These are phyloP conservation scores for Trichoderma gracile DNA, from an alignment of 2,329 filamentous ascomycete genomes.

Conservation along the genomic window DNA sequence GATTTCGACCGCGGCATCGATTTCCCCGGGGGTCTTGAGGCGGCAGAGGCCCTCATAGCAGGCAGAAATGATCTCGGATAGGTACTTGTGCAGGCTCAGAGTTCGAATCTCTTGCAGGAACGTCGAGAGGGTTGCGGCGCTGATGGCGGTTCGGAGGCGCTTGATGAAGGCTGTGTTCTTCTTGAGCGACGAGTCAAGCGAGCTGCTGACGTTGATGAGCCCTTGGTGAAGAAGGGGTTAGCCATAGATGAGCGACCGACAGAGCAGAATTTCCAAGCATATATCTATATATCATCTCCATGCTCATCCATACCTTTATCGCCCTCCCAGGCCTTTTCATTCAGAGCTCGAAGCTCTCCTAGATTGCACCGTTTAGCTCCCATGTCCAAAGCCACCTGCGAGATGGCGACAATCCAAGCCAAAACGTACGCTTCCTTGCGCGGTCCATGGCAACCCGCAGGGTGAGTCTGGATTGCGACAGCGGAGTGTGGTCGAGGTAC, in stretches of 20 bases:
- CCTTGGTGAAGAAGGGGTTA: constrained; percentile 50
- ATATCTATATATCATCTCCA: not conserved
- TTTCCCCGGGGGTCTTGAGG: constrained; percentile 87
- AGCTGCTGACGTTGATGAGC: constrained; percentile 73
- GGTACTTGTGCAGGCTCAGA: constrained; percentile 90
- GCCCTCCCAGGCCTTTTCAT: constrained; percentile 84
- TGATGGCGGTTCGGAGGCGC: constrained; percentile 86
- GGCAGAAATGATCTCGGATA: constrained; percentile 94
- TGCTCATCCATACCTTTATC: constrained; percentile 65
- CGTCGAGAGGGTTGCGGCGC: constrained; percentile 72
- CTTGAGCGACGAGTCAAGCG: constrained; percentile 91
- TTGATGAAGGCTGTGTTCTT: constrained; percentile 99
- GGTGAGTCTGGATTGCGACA: constrained; percentile 30
- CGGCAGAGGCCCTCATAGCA: constrained; percentile 93
- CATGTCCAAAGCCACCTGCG: not conserved
- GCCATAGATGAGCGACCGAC: not conserved
- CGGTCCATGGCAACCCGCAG: constrained; percentile 60
- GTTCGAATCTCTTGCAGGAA: constrained; percentile 89
- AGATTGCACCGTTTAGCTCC: constrained; percentile 6
- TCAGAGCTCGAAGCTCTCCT: constrained; percentile 91
- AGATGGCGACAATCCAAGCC: not conserved
- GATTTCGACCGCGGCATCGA: constrained; percentile 88
- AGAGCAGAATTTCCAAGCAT: not conserved
- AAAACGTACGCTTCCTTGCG: constrained; percentile 57
- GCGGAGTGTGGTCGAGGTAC: constrained; percentile 35